Percentiles rank a stretch among this genome's conserved stretches.
Conservation (phyloP, 306 rosid species). For the Mucuna pruriens region DNA sequence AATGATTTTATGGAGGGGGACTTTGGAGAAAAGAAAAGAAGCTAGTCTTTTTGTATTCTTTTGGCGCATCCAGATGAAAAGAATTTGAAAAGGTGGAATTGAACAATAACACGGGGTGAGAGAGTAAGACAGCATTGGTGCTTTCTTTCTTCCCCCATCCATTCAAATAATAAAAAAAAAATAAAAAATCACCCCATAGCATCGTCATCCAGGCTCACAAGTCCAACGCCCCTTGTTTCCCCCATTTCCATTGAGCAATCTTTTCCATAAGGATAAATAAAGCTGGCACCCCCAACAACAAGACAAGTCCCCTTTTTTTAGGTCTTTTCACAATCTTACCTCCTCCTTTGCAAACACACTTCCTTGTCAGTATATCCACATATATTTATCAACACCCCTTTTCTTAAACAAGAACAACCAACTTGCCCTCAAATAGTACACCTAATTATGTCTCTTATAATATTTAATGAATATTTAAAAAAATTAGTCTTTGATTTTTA, state of each 20-base stretch:
- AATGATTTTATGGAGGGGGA: neutral
- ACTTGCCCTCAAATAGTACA: neutral
- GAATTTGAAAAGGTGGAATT: conserved; percentile 46
- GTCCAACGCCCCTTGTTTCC: conserved; percentile 18
- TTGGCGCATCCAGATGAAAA: conserved; percentile 45
- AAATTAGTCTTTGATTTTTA: neutral
- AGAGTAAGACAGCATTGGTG: conserved; percentile 48
- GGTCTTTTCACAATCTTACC: conserved; percentile 30
- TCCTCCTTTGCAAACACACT: conserved; percentile 34
- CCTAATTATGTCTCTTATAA: too few relatives aligned
- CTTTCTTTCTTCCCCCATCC: conserved; percentile 41
- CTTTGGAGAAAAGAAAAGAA: conserved; percentile 37
- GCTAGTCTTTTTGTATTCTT: conserved; percentile 52
- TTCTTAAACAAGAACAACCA: neutral
- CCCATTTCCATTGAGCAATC: conserved; percentile 34
- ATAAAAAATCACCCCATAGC: conserved; percentile 32
- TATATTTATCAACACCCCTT: neutral
- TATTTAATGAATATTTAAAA: too few relatives aligned
- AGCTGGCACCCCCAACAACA: conserved; percentile 39
- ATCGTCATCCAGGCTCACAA: conserved; percentile 38
- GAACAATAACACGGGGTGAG: conserved; percentile 33
- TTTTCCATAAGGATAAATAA: conserved; percentile 29
- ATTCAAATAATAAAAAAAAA: conserved; percentile 44
- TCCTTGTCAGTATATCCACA: conserved; percentile 34
- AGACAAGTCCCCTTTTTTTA: conserved; percentile 32